Conservation (phyloP, 257 asterid species). For the Salvia miltiorrhiza region DNA sequence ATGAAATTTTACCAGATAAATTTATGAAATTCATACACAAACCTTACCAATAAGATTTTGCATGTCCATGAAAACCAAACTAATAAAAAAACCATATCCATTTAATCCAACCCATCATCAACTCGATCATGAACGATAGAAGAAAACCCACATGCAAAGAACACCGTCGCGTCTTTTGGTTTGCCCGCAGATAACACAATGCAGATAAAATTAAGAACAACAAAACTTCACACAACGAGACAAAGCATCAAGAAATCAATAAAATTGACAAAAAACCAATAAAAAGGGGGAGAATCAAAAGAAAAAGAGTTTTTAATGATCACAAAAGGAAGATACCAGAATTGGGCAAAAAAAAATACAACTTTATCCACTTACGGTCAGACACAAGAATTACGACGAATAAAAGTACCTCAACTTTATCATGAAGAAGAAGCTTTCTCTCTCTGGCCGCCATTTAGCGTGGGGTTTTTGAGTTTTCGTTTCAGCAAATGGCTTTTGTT, state of each 20-base stretch:
- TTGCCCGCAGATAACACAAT: slow-evolving; percentile 4
- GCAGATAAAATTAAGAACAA: slow-evolving; percentile 18
- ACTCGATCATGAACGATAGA: slow-evolving; percentile 15
- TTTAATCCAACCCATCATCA: slow-evolving; percentile 4
- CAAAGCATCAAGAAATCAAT: neutral
- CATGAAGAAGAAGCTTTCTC: slow-evolving; percentile 11
- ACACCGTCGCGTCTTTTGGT: neutral
- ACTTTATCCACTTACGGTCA: neutral
- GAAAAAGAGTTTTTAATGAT: neutral
- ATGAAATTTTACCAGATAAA: too few relatives aligned
- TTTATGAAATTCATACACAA: neutral
- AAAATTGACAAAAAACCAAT: neutral
- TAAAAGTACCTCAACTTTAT: slow-evolving; percentile 16
- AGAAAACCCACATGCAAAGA: slow-evolving; percentile 37
- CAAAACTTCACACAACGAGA: neutral
- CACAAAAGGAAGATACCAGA: neutral
- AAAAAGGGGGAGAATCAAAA: neutral
- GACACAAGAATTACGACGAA: neutral
- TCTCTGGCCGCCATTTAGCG: slow-evolving; percentile 16
- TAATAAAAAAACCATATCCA: slow-evolving; percentile 13
- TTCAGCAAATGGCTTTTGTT: neutral
- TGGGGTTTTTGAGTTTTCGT: neutral
- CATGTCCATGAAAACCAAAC: slow-evolving; percentile 27
- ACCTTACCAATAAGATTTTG: slow-evolving; percentile 8
- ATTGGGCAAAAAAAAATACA: neutral